These are phyloP conservation scores for Marchantia polymorpha DNA, from an alignment of 225 moss, liverwort and hornwort genomes.

Conservation along the genomic window DNA sequence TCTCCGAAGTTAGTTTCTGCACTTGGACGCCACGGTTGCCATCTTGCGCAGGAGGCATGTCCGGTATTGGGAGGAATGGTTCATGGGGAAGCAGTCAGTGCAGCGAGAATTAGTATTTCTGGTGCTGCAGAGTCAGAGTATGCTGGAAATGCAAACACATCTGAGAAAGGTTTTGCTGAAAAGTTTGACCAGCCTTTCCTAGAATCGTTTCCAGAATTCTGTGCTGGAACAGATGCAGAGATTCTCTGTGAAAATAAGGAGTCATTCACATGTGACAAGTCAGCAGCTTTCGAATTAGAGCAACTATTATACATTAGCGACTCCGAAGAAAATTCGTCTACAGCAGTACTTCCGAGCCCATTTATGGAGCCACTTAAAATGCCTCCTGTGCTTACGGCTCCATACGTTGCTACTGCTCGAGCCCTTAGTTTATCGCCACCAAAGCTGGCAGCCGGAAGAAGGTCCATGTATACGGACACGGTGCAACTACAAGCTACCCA, in stretches of 20 bases:
- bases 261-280: neutral
- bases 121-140: neutral
- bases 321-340: neutral
- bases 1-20: neutral
- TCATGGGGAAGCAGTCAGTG: neutral
- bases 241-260: neutral
- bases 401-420: neutral
- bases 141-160: neutral
- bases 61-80: neutral
- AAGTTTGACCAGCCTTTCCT: neutral
- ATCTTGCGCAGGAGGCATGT: neutral
- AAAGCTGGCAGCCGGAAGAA: neutral
- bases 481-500: neutral
- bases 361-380: neutral
- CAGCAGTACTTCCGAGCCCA: neutral
- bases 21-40: neutral
- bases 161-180: no score
- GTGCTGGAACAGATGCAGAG: no score
- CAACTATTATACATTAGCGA: neutral
- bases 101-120: neutral
- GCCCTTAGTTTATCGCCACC: neutral
- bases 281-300: neutral
- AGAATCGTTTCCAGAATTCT: neutral
- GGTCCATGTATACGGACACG: neutral
- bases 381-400: no score